Evolutionary conservation across 176 grass and related monocot genomes (phyloP).

Genomic region (barley (Hordeum vulgare)): MorexV3_pseudomolecules_assembly NC_058522.1:241786849-241787348

Average conservation of each 20-base stretch:
- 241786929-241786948: neutral
- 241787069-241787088: neutral
- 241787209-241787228: neutral
- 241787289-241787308: neutral
- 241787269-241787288: too few species aligned
- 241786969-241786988: neutral
- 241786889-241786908: neutral
- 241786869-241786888: neutral
- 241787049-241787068: neutral
- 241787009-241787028: neutral
- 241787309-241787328: too few species aligned
- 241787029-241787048: neutral
- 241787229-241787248: neutral
- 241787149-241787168: neutral
- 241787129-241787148: neutral
- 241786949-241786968: neutral
- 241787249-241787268: too few species aligned
- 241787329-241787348: too few species aligned
- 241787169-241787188: neutral
- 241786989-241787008: conserved; percentile 4
- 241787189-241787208: neutral
- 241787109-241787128: neutral
- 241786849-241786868: too few species aligned
- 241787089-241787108: neutral
- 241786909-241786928: neutral